Percentiles rank a stretch among this genome's conserved stretches.
phyloP scores from a whole-genome alignment of 1,284 basidiomycete species.

The Rhodotorula sp. region DNA sequence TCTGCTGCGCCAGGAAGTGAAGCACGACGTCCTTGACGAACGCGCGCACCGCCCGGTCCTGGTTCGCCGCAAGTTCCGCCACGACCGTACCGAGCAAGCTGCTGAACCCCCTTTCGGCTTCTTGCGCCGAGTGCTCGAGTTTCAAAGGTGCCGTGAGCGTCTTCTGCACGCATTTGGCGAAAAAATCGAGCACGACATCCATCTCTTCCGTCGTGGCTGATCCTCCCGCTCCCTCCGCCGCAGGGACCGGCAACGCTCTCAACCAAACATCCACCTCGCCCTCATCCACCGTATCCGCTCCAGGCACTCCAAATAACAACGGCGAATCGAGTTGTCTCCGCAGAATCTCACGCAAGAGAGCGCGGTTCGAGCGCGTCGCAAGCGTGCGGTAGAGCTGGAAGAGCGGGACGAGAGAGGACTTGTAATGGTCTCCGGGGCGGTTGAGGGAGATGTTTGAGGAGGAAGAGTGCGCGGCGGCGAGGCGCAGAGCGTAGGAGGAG shows the following conservation, averaged over 20 bases:
- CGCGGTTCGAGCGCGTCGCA: constrained; percentile 24
- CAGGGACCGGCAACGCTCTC: constrained; percentile 21
- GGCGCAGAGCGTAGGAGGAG: constrained; percentile 35
- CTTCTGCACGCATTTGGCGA: constrained; percentile 31
- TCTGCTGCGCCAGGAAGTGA: constrained; percentile 3
- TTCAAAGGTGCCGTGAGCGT: constrained; percentile 28
- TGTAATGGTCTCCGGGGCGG: constrained; percentile 34
- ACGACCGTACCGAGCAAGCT: constrained; percentile 24
- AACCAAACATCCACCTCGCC: constrained; percentile 28
- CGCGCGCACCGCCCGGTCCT: not conserved
- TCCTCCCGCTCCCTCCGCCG: no score
- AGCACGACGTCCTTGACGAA: constrained; percentile 17
- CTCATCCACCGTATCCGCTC: not conserved
- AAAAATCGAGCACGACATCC: constrained; percentile 23
- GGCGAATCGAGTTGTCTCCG: constrained; percentile 22
- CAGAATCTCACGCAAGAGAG: constrained; percentile 29
- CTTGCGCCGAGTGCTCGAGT: not conserved
- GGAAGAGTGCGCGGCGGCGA: constrained; percentile 31
- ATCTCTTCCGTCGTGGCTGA: not conserved
- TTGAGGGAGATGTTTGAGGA: not conserved
- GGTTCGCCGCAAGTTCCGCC: not conserved
- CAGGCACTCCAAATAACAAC: constrained; percentile 20
- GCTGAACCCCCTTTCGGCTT: not conserved
- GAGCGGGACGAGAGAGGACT: constrained; percentile 31
- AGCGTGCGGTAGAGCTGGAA: constrained; percentile 32